A percentile compares a stretch with the other conserved stretches of the same genome.
phyloP scores from a whole-genome alignment of 306 rosid genomes.

The Pyrus bretschneideri region DNA sequence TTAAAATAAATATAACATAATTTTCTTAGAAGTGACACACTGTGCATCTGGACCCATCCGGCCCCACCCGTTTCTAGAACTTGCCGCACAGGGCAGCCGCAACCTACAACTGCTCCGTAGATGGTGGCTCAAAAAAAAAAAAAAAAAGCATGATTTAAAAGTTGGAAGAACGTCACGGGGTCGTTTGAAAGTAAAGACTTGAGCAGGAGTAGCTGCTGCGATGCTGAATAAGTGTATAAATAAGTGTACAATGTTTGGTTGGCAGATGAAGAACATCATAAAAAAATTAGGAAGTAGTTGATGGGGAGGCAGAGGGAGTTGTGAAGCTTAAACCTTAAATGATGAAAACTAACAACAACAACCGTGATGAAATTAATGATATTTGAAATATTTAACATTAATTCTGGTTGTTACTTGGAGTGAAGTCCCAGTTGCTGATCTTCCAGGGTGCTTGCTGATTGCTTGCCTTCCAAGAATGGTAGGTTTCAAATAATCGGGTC shows the following conservation, averaged over 20 bases:
- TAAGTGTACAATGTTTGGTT: conserved; percentile 10
- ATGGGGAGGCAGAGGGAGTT: not conserved
- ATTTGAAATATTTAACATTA: not conserved
- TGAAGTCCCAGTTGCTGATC: not conserved
- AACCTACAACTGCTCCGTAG: too few species aligned
- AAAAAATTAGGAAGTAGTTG: conserved; percentile 29
- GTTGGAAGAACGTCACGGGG: conserved; percentile 14
- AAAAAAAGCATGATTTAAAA: not conserved
- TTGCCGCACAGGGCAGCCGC: too few species aligned
- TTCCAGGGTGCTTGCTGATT: not conserved
- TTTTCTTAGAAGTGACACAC: too few species aligned
- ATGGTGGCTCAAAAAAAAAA: not conserved
- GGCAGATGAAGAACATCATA: conserved; percentile 17
- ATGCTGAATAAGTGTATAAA: conserved; percentile 5
- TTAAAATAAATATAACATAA: too few species aligned
- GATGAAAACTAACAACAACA: conserved; percentile 12
- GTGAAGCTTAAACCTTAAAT: conserved; percentile 15
- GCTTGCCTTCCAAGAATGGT: not conserved
- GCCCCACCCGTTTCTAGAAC: too few species aligned
- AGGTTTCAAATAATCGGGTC: not conserved
- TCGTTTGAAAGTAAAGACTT: conserved; percentile 29
- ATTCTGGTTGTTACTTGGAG: not conserved
- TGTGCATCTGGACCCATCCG: too few species aligned
- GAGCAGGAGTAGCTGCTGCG: not conserved
- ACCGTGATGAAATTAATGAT: not conserved